phyloP scores from a whole-genome alignment of 768 basidiomycete species.

The Tricholoma saponaceum region DNA sequence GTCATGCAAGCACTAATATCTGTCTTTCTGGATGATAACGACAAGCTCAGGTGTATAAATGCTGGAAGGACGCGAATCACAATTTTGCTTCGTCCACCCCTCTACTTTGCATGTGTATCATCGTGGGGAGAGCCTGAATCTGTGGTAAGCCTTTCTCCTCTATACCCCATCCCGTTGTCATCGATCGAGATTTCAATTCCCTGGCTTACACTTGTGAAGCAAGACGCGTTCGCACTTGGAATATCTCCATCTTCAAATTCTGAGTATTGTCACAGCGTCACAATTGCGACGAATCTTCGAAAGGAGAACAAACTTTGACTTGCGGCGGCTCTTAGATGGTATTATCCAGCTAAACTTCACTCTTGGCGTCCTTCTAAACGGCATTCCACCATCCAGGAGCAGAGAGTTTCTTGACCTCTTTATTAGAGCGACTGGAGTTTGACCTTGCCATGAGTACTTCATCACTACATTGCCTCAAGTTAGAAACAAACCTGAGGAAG shows the following conservation, averaged over 20 bases:
- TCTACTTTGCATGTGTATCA: slow-evolving; percentile 90
- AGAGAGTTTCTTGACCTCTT: slow-evolving; percentile 71
- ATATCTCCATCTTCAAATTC: slow-evolving; percentile 89
- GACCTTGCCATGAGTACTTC: slow-evolving; percentile 83
- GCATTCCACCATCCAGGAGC: slow-evolving; percentile 49
- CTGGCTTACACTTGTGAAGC: slow-evolving; percentile 44
- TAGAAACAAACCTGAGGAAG: slow-evolving; percentile 67
- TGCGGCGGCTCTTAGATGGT: slow-evolving; percentile 73
- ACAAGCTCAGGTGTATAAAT: slow-evolving; percentile 81
- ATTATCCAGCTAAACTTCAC: neutral
- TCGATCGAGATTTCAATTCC: neutral
- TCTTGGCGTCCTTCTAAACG: neutral
- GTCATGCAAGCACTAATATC: slow-evolving; percentile 96
- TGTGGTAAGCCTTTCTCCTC: slow-evolving; percentile 54
- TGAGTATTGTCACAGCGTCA: slow-evolving; percentile 82
- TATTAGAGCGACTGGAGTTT: slow-evolving; percentile 66
- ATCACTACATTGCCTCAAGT: slow-evolving; percentile 73
- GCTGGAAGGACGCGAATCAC: slow-evolving; percentile 80
- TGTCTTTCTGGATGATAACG: slow-evolving; percentile 90
- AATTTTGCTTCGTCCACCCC: slow-evolving; percentile 79
- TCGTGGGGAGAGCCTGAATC: slow-evolving; percentile 96
- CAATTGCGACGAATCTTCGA: slow-evolving; percentile 88
- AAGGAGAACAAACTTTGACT: slow-evolving; percentile 86
- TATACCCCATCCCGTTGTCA: neutral
- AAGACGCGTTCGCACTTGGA: slow-evolving; percentile 94